phyloP scores from a whole-genome alignment of 2,329 filamentous ascomycete genomes.

The Drechmeria coniospora region DNA sequence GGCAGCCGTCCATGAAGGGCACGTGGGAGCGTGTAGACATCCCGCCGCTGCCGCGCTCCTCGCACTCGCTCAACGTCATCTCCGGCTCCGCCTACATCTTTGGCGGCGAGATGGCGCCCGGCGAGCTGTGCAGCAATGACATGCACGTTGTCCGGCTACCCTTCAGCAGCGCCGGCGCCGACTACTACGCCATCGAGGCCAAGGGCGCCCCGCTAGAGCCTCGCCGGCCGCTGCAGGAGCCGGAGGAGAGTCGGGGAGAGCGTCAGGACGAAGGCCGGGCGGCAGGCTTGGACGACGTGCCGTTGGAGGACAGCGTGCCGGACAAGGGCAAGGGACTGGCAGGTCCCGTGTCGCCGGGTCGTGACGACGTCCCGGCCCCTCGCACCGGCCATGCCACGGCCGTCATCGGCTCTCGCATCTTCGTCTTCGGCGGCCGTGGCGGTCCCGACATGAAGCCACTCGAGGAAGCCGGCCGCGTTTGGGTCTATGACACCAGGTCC shows the following conservation, averaged over 20 bases:
- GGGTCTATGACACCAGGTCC: constrained; percentile 56
- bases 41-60: constrained; percentile 51
- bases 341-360: constrained; percentile 9
- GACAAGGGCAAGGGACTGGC: constrained; percentile 26
- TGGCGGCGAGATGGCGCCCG: constrained; percentile 55
- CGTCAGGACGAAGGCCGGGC: constrained; percentile 15
- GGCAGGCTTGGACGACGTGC: constrained; percentile 28
- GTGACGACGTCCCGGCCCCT: constrained; percentile 41
- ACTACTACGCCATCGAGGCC: constrained; percentile 43
- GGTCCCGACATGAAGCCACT: constrained; percentile 54
- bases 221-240: constrained; percentile 3
- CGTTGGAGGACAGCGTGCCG: constrained; percentile 15
- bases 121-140: constrained; percentile 56
- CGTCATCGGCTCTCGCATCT: constrained; percentile 53
- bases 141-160: constrained; percentile 52
- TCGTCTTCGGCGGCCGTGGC: constrained; percentile 68
- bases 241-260: constrained; percentile 6
- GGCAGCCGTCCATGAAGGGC: too few species aligned
- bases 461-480: constrained; percentile 59
- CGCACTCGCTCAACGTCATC: constrained; percentile 52
- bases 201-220: constrained; percentile 22
- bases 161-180: constrained; percentile 38
- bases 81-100: constrained; percentile 49
- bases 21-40: constrained; percentile 45
- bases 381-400: constrained; percentile 61